A percentile compares a stretch with the other conserved stretches of the same genome.
phyloP scores from a whole-genome alignment of 768 basidiomycete genomes.

The Boletus fagicola region DNA sequence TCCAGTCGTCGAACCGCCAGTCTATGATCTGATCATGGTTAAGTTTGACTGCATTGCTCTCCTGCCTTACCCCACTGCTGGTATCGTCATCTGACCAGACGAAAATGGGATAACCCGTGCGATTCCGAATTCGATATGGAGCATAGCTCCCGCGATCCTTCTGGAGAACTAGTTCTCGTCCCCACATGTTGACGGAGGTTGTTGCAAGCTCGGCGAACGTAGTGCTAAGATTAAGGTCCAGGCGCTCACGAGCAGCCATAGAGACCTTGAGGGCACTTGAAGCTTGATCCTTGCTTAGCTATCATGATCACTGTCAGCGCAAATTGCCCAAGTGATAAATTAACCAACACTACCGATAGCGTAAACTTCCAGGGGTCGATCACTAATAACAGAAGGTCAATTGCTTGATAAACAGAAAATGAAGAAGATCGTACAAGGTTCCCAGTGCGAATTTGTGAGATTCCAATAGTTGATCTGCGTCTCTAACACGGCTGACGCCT shows the following conservation, averaged over 20 bases:
- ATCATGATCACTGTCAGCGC: conserved; percentile 12
- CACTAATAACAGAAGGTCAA: conserved; percentile 44
- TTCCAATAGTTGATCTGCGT: conserved; percentile 95
- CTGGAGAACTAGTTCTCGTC: conserved; percentile 63
- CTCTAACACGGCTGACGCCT: conserved; percentile 77
- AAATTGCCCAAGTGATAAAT: background rate
- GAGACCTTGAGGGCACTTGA: conserved; percentile 55
- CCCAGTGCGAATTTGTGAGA: conserved; percentile 96
- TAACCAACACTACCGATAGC: conserved; percentile 47
- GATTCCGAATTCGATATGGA: conserved; percentile 89
- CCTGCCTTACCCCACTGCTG: conserved; percentile 42
- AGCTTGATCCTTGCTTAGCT: conserved; percentile 55
- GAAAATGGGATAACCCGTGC: conserved; percentile 81
- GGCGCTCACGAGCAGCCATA: conserved; percentile 72
- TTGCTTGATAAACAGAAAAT: background rate
- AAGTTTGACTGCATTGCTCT: conserved; percentile 56
- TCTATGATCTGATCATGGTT: conserved; percentile 75
- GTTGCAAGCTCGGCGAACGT: conserved; percentile 85
- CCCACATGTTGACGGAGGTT: conserved; percentile 69
- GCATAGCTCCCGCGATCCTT: conserved; percentile 86
- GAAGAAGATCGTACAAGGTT: conserved; percentile 61
- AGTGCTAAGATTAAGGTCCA: conserved; percentile 89
- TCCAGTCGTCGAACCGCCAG: conserved; percentile 98
- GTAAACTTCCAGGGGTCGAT: conserved; percentile 96
- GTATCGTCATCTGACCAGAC: conserved; percentile 84